These are phyloP conservation scores for Flaveria brownii DNA, from an alignment of 129 eudicot species.

Conservation along the genomic window DNA sequence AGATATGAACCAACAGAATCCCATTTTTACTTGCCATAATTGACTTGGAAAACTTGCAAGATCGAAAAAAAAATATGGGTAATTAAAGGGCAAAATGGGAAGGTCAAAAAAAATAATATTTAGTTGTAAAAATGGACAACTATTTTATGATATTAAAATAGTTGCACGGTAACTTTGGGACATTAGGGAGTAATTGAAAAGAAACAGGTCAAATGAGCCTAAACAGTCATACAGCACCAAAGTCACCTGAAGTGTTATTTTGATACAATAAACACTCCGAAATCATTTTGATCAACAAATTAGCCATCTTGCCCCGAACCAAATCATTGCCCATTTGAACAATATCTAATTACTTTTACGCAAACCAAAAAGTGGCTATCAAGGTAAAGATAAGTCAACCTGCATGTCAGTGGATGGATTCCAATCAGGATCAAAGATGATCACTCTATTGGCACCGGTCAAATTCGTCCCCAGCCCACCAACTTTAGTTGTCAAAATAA, in stretches of 20 bases:
- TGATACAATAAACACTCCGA: background rate
- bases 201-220: background rate
- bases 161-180: background rate
- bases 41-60: background rate
- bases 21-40: background rate
- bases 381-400: slow-evolving; percentile 39
- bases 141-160: background rate
- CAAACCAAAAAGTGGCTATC: background rate
- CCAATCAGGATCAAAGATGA: slow-evolving; percentile 98
- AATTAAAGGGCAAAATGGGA: background rate
- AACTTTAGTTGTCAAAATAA: slow-evolving; percentile 90
- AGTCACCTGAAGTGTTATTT: background rate
- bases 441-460: slow-evolving; percentile 93
- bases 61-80: background rate
- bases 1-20: background rate
- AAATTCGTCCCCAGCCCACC: slow-evolving; percentile 97
- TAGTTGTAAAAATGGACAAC: background rate
- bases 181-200: too few species aligned
- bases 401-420: slow-evolving; percentile 97
- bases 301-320: background rate
- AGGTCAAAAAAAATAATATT: background rate
- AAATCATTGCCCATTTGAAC: background rate
- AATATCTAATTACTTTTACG: background rate
- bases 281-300: background rate
- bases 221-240: background rate